These are phyloP conservation scores for Plicaturopsis crispa DNA, from an alignment of 768 basidiomycete species.

Conservation along the genomic window DNA sequence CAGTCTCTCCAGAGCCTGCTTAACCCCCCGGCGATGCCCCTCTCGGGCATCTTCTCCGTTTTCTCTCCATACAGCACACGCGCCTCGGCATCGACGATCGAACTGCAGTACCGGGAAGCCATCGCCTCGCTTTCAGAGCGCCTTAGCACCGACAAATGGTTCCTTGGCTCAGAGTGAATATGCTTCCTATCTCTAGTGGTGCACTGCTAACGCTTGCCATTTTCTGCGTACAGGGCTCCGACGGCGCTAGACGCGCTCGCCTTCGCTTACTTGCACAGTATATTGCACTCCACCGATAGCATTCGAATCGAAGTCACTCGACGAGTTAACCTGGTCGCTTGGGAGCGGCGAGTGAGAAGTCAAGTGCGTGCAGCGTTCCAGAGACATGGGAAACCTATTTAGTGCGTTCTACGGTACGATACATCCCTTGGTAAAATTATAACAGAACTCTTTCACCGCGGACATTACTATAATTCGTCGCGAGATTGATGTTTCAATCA, in stretches of 20 bases:
- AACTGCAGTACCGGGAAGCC: slow-evolving; percentile 61
- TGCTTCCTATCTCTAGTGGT: neutral
- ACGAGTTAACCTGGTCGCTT: slow-evolving; percentile 70
- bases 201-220: neutral
- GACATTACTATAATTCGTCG: slow-evolving; percentile 4
- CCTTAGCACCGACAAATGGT: slow-evolving; percentile 73
- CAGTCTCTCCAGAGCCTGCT: too few species aligned
- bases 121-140: slow-evolving; percentile 68
- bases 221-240: slow-evolving; percentile 39
- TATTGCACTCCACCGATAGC: slow-evolving; percentile 36
- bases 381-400: neutral
- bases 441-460: neutral
- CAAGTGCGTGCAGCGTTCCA: slow-evolving; percentile 48
- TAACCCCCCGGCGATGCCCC: slow-evolving; percentile 59
- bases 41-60: slow-evolving; percentile 59
- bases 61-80: slow-evolving; percentile 56
- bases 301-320: slow-evolving; percentile 61
- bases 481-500: neutral
- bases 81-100: slow-evolving; percentile 40
- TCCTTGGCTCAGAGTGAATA: slow-evolving; percentile 64
- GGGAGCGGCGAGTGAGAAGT: slow-evolving; percentile 65
- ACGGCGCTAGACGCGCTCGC: slow-evolving; percentile 77
- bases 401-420: neutral
- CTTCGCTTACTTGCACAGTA: slow-evolving; percentile 74
- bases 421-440: slow-evolving; percentile 8